Evolutionary conservation across 805 yeast species (phyloP).

Genomic region (Candida bentonensis): DNA sequence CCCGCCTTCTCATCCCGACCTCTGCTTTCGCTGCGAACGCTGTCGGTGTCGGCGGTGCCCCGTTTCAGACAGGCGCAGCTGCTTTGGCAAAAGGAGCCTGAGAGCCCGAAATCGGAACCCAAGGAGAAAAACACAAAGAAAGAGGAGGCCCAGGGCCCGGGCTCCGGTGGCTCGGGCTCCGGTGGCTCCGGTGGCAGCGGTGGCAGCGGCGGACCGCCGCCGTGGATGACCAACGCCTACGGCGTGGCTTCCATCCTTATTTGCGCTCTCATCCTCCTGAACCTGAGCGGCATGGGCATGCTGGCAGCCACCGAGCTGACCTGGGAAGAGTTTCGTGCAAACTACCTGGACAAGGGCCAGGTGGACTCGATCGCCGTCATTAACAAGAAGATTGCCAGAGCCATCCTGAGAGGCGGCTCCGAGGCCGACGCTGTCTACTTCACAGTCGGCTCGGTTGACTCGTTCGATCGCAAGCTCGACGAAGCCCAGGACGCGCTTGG

Average conservation of each 20-base stretch:
- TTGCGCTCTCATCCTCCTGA: background rate
- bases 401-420: slow-evolving; percentile 35
- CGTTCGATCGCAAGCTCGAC: slow-evolving; percentile 68
- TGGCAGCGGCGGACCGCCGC: background rate
- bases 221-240: background rate
- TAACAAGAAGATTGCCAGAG: slow-evolving; percentile 62
- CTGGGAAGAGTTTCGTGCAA: slow-evolving; percentile 80
- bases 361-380: slow-evolving; percentile 65
- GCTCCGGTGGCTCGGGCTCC: background rate
- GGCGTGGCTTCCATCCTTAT: background rate
- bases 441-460: slow-evolving; percentile 78
- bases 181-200: background rate
- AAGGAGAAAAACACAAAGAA: background rate
- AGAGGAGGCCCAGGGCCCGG: too few species aligned
- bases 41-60: background rate
- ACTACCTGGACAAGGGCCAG: slow-evolving; percentile 59
- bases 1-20: too few species aligned
- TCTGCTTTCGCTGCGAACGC: background rate
- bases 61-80: background rate
- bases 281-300: slow-evolving; percentile 1
- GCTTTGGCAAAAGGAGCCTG: background rate
- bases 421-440: slow-evolving; percentile 41
- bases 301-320: slow-evolving; percentile 39
- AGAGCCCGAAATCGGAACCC: background rate
- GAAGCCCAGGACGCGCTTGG: slow-evolving; percentile 59